Evolutionary conservation across 2,329 filamentous ascomycete species (phyloP), one percentile per base, ranked within the genome.

Genomic region (Hypomyces rosellus): DNA sequence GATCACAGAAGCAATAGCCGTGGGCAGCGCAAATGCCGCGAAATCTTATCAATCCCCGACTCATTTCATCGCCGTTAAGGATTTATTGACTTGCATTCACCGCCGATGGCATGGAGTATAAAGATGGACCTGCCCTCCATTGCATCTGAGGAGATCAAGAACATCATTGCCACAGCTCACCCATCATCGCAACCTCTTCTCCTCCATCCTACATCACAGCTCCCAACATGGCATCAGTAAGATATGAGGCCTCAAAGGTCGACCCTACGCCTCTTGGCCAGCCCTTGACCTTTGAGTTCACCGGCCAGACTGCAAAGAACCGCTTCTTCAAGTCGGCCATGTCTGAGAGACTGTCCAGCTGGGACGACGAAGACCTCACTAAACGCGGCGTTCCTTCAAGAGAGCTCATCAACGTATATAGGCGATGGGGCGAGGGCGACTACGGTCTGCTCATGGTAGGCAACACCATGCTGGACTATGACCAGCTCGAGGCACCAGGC

Each of bases 281-380:
- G 56, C 74, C 76, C 9, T 66, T 81, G 43, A 62, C 66, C 15
- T 78, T 77, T 54, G 63, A 67, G 22, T 78, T 79, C 63, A 76
- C 75, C 39, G 73, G 75, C 46, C 73, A 70, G 50, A 77, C 74
- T 2, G 82, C 82, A 2, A 76, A 75, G 39, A 87, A 86, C 61
- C 73, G 82, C n/a, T 82, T 86, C 59, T 64, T 86, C 55, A 87
- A 87, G 64, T 81, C 72, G 5, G 78, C 84, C 39, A 86, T 87
- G 83, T 79, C 78, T 2, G 84, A 88, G 62, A 70, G 75, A 7
- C 67, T 86, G 13, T 78, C 81, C 0, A 80, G 76, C 5, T 87
- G 80, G 80, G 72, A 78, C 51, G 69, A 75, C 6, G 73, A 73
- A 20, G 71, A 80, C 50, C 57, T 77, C 8, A 65, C 74, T 18